These are phyloP conservation scores for Paecilomyces dactylethromorphus DNA, from an alignment of 2,329 filamentous ascomycete genomes.

Conservation along the genomic window DNA sequence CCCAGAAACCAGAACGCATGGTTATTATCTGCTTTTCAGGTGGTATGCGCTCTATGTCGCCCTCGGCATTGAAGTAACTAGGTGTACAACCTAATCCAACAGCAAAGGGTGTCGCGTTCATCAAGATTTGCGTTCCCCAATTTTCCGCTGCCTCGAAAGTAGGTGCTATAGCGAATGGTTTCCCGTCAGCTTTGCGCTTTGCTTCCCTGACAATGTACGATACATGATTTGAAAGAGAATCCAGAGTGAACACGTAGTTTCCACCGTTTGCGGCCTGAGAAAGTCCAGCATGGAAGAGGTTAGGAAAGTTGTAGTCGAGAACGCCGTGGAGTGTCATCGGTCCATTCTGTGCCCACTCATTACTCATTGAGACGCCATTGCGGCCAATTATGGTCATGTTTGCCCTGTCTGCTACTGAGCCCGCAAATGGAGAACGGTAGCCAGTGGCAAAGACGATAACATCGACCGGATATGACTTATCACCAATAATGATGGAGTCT, in stretches of 20 bases:
- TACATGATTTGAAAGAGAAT: slow-evolving; percentile 35
- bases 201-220: slow-evolving; percentile 38
- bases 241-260: slow-evolving; percentile 34
- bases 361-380: slow-evolving; percentile 36
- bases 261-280: slow-evolving; percentile 35
- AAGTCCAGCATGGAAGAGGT: slow-evolving; percentile 45
- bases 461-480: slow-evolving; percentile 42
- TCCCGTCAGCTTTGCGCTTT: background rate
- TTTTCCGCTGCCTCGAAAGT: slow-evolving; percentile 39
- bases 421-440: slow-evolving; percentile 24
- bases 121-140: slow-evolving; percentile 39
- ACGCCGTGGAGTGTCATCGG: slow-evolving; percentile 49
- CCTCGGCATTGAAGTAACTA: slow-evolving; percentile 47
- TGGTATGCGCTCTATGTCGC: slow-evolving; percentile 16
- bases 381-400: slow-evolving; percentile 39
- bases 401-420: slow-evolving; percentile 23
- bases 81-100: slow-evolving; percentile 47
- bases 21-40: slow-evolving; percentile 24
- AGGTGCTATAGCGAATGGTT: slow-evolving; percentile 5
- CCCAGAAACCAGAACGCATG: slow-evolving; percentile 20
- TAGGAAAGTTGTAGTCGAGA: slow-evolving; percentile 46
- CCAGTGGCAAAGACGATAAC: slow-evolving; percentile 43
- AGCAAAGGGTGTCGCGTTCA: slow-evolving; percentile 34
- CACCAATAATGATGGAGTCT: slow-evolving; percentile 39
- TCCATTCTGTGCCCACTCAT: slow-evolving; percentile 40